Percentiles rank a stretch among this genome's conserved stretches.
Evolutionary conservation across 805 yeast species (phyloP).

Genomic region (Candida coquimbonensis): DNA sequence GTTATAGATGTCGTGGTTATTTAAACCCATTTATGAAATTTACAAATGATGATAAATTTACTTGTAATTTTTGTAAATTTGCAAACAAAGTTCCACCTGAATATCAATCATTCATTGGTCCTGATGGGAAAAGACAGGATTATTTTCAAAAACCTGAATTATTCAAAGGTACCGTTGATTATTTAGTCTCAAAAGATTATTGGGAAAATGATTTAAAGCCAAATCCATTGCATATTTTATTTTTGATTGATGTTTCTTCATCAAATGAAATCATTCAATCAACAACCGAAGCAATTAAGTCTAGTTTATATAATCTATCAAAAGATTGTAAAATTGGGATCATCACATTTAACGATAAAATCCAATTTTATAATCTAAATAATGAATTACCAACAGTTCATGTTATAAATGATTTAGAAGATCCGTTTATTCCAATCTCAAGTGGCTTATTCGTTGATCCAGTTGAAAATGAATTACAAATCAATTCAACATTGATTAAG

Average conservation of each 20-base stretch:
- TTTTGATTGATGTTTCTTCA: constrained; percentile 66
- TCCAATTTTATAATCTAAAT: constrained; percentile 68
- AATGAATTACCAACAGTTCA: constrained; percentile 49
- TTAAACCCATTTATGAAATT: constrained; percentile 76
- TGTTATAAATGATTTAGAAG: constrained; percentile 63
- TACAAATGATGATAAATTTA: constrained; percentile 52
- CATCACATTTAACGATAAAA: constrained; percentile 62
- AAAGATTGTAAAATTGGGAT: constrained; percentile 47
- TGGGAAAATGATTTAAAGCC: constrained; percentile 39
- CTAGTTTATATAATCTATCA: constrained; percentile 31
- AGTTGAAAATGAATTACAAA: constrained; percentile 49
- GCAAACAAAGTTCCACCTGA: constrained; percentile 62
- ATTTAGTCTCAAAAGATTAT: constrained; percentile 68
- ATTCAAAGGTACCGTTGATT: constrained; percentile 77
- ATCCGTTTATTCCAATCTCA: constrained; percentile 75
- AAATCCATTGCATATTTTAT: constrained; percentile 57
- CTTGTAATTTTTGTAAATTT: constrained; percentile 84
- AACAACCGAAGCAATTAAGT: constrained; percentile 63
- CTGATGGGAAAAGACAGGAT: constrained; percentile 58
- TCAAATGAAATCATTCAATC: constrained; percentile 54
- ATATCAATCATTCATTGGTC: constrained; percentile 57
- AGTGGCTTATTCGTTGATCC: constrained; percentile 81
- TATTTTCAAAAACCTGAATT: constrained; percentile 65
- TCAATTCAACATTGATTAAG: constrained; percentile 60
- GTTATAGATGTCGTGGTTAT: constrained; percentile 87